Base-by-base conservation (phyloP, 2,329 filamentous ascomycete species). In the Tolypocladium amazonense region DNA sequence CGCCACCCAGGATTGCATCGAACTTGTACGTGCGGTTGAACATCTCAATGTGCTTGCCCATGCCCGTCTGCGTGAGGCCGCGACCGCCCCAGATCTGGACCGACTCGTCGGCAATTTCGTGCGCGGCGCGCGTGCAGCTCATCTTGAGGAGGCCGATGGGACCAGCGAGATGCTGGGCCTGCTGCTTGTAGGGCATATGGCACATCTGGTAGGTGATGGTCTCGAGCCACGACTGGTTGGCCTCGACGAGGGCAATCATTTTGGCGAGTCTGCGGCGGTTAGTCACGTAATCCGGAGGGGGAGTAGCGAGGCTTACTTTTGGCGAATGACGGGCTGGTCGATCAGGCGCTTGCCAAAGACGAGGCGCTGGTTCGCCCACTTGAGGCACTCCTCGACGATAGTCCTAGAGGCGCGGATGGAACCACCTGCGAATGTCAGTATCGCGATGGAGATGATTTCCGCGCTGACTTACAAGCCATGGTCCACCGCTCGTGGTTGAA, bases 401-500 rank as follows among this genome's bases (percentile, higher is more conserved):
- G 81, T 81, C 63, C 89, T 82, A 58, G 80, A 84, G 73, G 82
- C 79, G 57, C 88, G 85, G 61, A 87, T 80, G 4, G 86, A 84
- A 57, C 76, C 84, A 65, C 77, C 76, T 75, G 64, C 65, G 47
- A 8, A 23, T 2, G 39, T 60, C 38, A 62, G 33, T 58, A n/a
- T 2, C 53, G 45, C 67, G 47, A 65, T 60, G 14, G 7, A 14
- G 20, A 9, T 3, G 9, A 18, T 20, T 23, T 20, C 7, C 15
- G 15, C 3, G 25, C 33, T 20, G 25, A 76, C 77, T 72, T 75
- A 78, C 84, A 86, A 60, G 79, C 78, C 88, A 92, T 90, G 75
- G 82, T 87, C 81, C 88, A 91, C 38, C 89, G 82, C 76, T 92
- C 89, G 75, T 94, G 89, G 79, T 94, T 94, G 77, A 95, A 95